Evolutionary conservation across 129 eudicot species (phyloP).

Genomic region (Calendula officinalis): DNA sequence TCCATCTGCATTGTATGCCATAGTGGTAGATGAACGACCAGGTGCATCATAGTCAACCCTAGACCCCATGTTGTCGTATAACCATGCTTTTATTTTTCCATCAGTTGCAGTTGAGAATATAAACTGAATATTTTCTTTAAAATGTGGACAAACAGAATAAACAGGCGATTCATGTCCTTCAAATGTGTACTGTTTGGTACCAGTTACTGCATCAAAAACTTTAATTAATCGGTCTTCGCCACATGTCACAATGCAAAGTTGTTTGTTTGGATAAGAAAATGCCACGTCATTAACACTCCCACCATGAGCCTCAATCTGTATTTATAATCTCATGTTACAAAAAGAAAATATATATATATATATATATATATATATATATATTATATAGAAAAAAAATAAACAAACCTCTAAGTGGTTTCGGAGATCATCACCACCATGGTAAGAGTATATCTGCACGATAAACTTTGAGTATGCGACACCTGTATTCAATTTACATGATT

Average conservation of each 20-base stretch:
- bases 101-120: slow-evolving; percentile 78
- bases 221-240: slow-evolving; percentile 70
- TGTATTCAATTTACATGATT: not conserved
- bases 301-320: slow-evolving; percentile 90
- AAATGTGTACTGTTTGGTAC: slow-evolving; percentile 46
- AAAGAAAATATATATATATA: too few species aligned
- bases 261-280: slow-evolving; percentile 66
- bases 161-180: slow-evolving; percentile 62
- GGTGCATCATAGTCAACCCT: slow-evolving; percentile 87
- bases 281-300: slow-evolving; percentile 87
- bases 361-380: too few species aligned
- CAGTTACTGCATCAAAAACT: slow-evolving; percentile 62
- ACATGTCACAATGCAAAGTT: slow-evolving; percentile 62
- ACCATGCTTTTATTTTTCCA: slow-evolving; percentile 84
- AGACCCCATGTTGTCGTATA: slow-evolving; percentile 72
- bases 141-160: slow-evolving; percentile 76
- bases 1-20: slow-evolving; percentile 86
- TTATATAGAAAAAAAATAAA: too few species aligned
- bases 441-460: slow-evolving; percentile 56
- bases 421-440: slow-evolving; percentile 54
- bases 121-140: slow-evolving; percentile 84
- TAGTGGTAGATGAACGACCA: slow-evolving; percentile 68
- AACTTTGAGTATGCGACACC: slow-evolving; percentile 57
- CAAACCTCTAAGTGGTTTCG: slow-evolving; percentile 64
- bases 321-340: too few species aligned